Evolutionary conservation across 257 asterid genomes (phyloP).

Genomic region (Fraxinus anomala): DNA sequence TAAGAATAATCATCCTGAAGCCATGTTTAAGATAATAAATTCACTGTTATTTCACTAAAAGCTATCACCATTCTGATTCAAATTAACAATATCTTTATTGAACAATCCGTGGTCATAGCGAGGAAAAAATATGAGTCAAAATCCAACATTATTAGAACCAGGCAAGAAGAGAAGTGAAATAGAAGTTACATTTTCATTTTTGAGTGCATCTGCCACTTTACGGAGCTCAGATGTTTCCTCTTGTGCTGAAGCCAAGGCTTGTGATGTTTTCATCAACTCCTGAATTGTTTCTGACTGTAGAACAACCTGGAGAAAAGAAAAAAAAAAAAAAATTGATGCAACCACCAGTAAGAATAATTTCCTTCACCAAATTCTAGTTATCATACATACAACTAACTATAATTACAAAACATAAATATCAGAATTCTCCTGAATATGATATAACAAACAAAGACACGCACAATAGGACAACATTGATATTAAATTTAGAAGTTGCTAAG

Average conservation of each 20-base stretch:
- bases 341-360: background rate
- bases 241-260: slow-evolving; percentile 67
- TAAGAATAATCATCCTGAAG: background rate
- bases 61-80: background rate
- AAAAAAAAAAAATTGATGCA: background rate
- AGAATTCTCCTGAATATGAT: background rate
- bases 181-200: slow-evolving; percentile 43
- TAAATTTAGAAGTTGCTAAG: background rate
- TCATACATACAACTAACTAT: background rate
- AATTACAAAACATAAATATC: background rate
- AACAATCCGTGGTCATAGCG: background rate
- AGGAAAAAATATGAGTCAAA: background rate
- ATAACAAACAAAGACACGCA: background rate
- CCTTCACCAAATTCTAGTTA: background rate
- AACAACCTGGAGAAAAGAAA: slow-evolving; percentile 21
- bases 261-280: slow-evolving; percentile 87
- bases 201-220: slow-evolving; percentile 54
- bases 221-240: slow-evolving; percentile 76
- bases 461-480: background rate
- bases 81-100: background rate
- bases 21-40: background rate
- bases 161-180: background rate
- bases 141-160: background rate
- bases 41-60: background rate
- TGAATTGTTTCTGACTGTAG: slow-evolving; percentile 94